Conservation (phyloP, 371 early-diverging fungal genomes). For the Rhizopus sp. region DNA sequence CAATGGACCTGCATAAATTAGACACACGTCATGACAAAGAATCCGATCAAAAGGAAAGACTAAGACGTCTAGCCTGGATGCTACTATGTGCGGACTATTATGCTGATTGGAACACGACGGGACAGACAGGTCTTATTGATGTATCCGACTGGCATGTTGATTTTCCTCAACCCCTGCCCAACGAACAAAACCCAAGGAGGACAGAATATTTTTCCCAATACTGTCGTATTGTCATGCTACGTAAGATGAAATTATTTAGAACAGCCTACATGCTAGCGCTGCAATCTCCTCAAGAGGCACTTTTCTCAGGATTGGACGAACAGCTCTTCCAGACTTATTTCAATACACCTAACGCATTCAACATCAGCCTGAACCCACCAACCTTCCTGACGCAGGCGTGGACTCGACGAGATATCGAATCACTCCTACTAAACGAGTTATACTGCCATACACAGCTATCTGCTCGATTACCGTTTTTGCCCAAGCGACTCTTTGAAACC, state of each 20-base stretch:
- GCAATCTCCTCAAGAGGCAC: conserved; percentile 25
- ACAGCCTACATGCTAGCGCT: conserved; percentile 32
- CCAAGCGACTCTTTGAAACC: conserved; percentile 26
- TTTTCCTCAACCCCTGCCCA: conserved; percentile 40
- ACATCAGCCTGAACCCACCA: conserved; percentile 16
- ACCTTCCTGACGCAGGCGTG: neutral
- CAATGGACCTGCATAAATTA: conserved; percentile 42
- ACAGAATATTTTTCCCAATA: conserved; percentile 37
- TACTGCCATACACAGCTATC: conserved; percentile 36
- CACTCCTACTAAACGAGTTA: conserved; percentile 33
- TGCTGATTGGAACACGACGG: conserved; percentile 39
- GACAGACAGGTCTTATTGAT: conserved; percentile 32
- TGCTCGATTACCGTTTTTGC: conserved; percentile 40
- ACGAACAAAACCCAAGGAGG: conserved; percentile 18
- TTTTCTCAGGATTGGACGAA: conserved; percentile 26
- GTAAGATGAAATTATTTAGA: conserved; percentile 43
- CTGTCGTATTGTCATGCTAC: conserved; percentile 39
- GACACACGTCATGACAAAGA: conserved; percentile 27
- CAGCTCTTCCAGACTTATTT: conserved; percentile 31
- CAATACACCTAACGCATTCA: conserved; percentile 35
- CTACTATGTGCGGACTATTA: conserved; percentile 47
- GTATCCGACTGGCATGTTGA: conserved; percentile 48
- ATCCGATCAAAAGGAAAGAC: conserved; percentile 33
- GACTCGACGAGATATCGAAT: conserved; percentile 27
- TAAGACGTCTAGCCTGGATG: conserved; percentile 48